A percentile compares a stretch with the other conserved stretches of the same genome.
phyloP scores from a whole-genome alignment of 176 grass and related monocot species.

The Puccinellia tenuiflora region DNA sequence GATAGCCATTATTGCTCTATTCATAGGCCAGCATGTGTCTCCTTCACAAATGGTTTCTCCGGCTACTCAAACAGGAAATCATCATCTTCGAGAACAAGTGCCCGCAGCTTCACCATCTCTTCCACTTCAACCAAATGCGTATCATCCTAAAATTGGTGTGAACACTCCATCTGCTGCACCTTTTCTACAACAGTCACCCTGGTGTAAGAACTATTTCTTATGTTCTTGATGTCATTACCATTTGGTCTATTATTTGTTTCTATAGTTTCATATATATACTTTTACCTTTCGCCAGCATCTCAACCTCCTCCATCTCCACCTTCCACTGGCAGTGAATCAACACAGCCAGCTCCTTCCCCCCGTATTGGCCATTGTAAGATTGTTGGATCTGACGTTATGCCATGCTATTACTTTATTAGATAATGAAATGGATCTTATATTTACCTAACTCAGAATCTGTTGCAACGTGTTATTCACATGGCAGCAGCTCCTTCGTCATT shows the following conservation, averaged over 20 bases:
- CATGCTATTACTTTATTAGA: constrained; percentile 14
- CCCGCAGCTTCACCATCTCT: constrained; percentile 28
- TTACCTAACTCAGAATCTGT: constrained; percentile 22
- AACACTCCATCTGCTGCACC: constrained; percentile 13
- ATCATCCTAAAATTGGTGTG: constrained; percentile 7
- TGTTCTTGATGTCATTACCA: background rate
- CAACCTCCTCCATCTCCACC: background rate
- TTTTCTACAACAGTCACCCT: constrained; percentile 12
- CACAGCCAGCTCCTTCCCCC: constrained; percentile 2
- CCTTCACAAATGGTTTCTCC: constrained; percentile 15
- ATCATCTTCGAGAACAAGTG: background rate
- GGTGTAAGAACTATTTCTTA: constrained; percentile 17
- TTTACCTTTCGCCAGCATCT: constrained; percentile 21
- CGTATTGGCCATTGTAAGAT: constrained; percentile 20
- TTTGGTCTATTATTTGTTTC: background rate
- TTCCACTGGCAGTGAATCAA: constrained; percentile 8
- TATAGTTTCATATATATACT: background rate
- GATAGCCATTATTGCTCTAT: constrained; percentile 2
- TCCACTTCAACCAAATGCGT: constrained; percentile 20
- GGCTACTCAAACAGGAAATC: constrained; percentile 2
- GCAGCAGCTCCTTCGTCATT: constrained; percentile 27
- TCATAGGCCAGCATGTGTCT: background rate
- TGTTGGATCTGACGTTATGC: background rate
- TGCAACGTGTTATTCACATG: constrained; percentile 18
- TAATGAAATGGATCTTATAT: constrained; percentile 19